A percentile compares a stretch with the other conserved stretches of the same genome.
Conservation (phyloP, 169 alveolate species). For the Cyclospora cayetanensis region DNA sequence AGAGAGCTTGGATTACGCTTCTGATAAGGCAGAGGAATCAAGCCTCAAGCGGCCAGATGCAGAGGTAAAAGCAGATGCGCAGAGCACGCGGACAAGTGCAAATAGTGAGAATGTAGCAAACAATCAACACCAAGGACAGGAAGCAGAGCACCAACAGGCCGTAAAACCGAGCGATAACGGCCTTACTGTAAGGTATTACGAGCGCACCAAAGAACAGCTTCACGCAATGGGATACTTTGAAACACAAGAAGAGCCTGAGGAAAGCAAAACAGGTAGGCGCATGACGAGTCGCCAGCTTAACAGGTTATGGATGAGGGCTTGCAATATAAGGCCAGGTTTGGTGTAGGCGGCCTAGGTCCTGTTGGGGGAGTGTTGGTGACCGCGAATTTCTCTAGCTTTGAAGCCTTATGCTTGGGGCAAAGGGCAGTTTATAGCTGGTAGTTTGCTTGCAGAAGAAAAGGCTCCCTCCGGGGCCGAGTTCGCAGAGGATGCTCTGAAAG, state of each 20-base stretch:
- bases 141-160: neutral
- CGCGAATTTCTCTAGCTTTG: no score
- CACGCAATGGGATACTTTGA: slow-evolving; percentile 87
- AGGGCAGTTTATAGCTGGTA: neutral
- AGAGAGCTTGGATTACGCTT: slow-evolving; percentile 85
- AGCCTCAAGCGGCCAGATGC: neutral
- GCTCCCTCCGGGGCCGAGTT: neutral
- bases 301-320: no score
- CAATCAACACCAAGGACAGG: neutral
- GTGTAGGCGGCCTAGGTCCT: no score
- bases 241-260: slow-evolving; percentile 75
- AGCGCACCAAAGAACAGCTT: slow-evolving; percentile 86
- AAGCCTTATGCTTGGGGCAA: no score
- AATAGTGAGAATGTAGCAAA: neutral
- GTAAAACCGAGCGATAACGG: slow-evolving; percentile 71
- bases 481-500: neutral
- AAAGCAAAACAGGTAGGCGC: neutral
- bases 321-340: no score
- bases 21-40: neutral
- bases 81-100: neutral
- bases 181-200: slow-evolving; percentile 73
- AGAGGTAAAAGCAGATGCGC: neutral
- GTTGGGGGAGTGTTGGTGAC: no score
- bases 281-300: neutral
- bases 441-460: neutral